phyloP scores from a whole-genome alignment of 164 flowering plant species.

The Litsea cubeba region DNA sequence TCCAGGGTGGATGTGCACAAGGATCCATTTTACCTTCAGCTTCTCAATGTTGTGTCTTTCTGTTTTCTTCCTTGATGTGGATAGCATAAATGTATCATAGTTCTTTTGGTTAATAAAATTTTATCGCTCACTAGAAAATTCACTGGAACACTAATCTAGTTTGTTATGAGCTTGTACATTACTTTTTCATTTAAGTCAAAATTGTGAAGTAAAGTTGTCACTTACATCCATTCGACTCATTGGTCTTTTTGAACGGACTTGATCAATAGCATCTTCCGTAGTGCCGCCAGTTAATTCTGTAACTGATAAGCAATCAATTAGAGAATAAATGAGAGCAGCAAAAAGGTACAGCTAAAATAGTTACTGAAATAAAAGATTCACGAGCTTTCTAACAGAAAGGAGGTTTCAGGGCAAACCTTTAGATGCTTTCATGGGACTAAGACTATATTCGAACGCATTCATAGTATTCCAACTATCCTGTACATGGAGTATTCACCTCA shows the following conservation, averaged over 20 bases:
- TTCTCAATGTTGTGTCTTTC: too few species aligned
- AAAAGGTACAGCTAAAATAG: not conserved
- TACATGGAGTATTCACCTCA: slow-evolving; percentile 14
- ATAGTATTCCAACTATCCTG: slow-evolving; percentile 59
- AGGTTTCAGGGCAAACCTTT: slow-evolving; percentile 35
- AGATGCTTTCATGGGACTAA: slow-evolving; percentile 30
- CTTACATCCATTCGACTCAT: slow-evolving; percentile 85
- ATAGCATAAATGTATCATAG: too few species aligned
- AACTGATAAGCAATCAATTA: slow-evolving; percentile 11
- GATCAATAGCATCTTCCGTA: slow-evolving; percentile 63
- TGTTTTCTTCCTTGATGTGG: too few species aligned
- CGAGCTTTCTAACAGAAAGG: not conserved
- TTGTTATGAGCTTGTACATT: not conserved
- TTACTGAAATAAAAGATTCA: not conserved
- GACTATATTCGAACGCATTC: slow-evolving; percentile 31
- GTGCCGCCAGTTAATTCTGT: slow-evolving; percentile 40
- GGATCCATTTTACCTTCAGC: too few species aligned
- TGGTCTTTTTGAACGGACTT: slow-evolving; percentile 65
- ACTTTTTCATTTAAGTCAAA: not conserved
- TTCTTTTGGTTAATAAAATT: too few species aligned
- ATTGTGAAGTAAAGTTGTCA: slow-evolving; percentile 6
- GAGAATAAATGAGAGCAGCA: not conserved
- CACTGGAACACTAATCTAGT: not conserved
- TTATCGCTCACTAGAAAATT: not conserved
- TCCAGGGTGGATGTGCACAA: too few species aligned